Conservation (phyloP, 495 filamentous ascomycete species). For the Podospora appendiculata region DNA sequence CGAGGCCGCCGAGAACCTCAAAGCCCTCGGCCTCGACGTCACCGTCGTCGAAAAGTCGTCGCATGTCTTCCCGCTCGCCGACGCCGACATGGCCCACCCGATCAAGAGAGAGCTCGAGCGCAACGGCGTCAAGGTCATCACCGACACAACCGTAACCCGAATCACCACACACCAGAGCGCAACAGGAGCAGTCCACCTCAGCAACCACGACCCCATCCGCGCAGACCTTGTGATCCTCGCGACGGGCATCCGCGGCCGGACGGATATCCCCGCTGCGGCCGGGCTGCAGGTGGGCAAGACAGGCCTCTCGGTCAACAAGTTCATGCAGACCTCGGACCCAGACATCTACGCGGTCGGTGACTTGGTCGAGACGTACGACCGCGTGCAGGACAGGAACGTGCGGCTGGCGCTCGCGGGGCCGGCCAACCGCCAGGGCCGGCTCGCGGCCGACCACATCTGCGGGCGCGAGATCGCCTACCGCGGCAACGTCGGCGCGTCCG, state of each 20-base stretch:
- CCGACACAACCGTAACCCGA: constrained; percentile 6
- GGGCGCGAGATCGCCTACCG: constrained; percentile 13
- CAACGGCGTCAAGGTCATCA: constrained; percentile 13
- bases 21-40: constrained; percentile 13
- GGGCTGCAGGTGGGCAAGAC: constrained; percentile 16
- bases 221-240: constrained; percentile 17
- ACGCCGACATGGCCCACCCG: constrained; percentile 19
- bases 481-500: constrained; percentile 19
- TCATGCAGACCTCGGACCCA: constrained; percentile 25
- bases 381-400: constrained; percentile 2
- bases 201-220: constrained; percentile 1
- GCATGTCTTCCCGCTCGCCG: constrained; percentile 22
- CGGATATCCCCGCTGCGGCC: constrained; percentile 11
- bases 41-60: constrained; percentile 13
- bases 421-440: constrained; percentile 24
- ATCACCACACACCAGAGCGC: neutral
- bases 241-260: constrained; percentile 17
- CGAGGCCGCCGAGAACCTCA: constrained; percentile 23
- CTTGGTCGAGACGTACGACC: constrained; percentile 23
- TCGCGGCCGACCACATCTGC: constrained; percentile 25
- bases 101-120: constrained; percentile 17
- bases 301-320: constrained; percentile 16
- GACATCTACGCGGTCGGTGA: constrained; percentile 29
- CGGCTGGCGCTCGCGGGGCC: constrained; percentile 24
- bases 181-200: neutral